These are phyloP conservation scores for Rubia balearica DNA, from an alignment of 305 asterid genomes.

Conservation along the genomic window DNA sequence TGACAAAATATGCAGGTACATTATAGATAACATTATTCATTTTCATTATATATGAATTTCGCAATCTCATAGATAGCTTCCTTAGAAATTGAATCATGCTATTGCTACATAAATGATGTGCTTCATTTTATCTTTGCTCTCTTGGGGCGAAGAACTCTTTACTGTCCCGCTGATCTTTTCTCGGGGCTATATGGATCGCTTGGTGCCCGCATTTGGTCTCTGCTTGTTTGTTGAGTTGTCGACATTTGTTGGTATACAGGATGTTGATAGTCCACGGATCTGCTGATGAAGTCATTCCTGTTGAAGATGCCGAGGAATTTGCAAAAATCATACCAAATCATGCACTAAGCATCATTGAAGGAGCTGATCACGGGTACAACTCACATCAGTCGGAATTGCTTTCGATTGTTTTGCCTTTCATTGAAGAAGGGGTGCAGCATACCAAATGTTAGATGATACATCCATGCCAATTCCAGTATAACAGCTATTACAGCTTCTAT, in stretches of 20 bases:
- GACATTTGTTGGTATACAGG: conserved; percentile 27
- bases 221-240: conserved; percentile 2
- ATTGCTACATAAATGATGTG: no score
- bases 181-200: no score
- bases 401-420: conserved; percentile 48
- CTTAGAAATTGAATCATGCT: neutral
- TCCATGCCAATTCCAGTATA: neutral
- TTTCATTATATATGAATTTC: neutral
- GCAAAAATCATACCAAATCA: conserved; percentile 67
- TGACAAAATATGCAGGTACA: conserved; percentile 63
- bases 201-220: no score
- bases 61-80: neutral
- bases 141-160: no score
- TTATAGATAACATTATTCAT: neutral
- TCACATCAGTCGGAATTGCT: conserved; percentile 53
- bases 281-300: conserved; percentile 59
- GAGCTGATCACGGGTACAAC: conserved; percentile 59
- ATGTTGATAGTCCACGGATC: conserved; percentile 82
- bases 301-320: conserved; percentile 64
- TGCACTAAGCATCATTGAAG: conserved; percentile 49
- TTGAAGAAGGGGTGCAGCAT: conserved; percentile 44
- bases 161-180: no score
- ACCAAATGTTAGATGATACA: neutral
- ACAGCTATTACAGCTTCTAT: neutral
- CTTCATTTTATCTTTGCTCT: no score